Percentiles rank a stretch among this genome's conserved stretches.
phyloP scores from a whole-genome alignment of 495 filamentous ascomycete genomes.

The Xylaria palmicola region DNA sequence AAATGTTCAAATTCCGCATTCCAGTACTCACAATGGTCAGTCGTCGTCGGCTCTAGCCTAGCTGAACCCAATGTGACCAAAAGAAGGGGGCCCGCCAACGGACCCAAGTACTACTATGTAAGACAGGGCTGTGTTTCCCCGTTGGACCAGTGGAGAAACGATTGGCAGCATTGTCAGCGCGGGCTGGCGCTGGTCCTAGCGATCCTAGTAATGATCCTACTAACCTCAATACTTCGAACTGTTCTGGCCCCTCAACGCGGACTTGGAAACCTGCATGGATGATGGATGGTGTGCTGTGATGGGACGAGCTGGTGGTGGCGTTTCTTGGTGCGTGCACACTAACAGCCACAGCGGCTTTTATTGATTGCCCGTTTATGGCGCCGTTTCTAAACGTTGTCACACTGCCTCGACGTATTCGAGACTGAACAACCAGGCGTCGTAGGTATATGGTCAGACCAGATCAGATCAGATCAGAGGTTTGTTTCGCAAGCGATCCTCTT shows the following conservation, averaged over 20 bases:
- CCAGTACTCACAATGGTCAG: background rate
- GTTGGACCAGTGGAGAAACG: constrained; percentile 10
- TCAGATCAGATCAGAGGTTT: constrained; percentile 4
- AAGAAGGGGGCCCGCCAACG: constrained; percentile 23
- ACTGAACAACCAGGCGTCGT: background rate
- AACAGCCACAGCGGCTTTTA: no score
- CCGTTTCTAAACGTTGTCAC: background rate
- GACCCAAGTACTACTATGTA: constrained; percentile 9
- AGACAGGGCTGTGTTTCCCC: constrained; percentile 8
- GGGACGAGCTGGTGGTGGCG: background rate
- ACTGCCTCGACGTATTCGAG: background rate
- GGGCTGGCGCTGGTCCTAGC: background rate
- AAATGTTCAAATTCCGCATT: background rate
- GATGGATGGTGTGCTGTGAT: no score
- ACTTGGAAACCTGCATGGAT: background rate
- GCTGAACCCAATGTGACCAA: constrained; percentile 21
- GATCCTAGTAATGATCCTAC: background rate
- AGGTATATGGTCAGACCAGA: background rate
- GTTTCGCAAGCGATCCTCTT: constrained; percentile 9
- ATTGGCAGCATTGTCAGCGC: background rate
- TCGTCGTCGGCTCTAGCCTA: background rate
- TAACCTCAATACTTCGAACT: background rate
- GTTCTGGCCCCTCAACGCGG: background rate
- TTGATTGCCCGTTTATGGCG: no score
- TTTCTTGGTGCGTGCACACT: background rate